A percentile compares a stretch with the other conserved stretches of the same genome.
Evolutionary conservation across 2,329 filamentous ascomycete genomes (phyloP).

Genomic region (Penicillium sp.): DNA sequence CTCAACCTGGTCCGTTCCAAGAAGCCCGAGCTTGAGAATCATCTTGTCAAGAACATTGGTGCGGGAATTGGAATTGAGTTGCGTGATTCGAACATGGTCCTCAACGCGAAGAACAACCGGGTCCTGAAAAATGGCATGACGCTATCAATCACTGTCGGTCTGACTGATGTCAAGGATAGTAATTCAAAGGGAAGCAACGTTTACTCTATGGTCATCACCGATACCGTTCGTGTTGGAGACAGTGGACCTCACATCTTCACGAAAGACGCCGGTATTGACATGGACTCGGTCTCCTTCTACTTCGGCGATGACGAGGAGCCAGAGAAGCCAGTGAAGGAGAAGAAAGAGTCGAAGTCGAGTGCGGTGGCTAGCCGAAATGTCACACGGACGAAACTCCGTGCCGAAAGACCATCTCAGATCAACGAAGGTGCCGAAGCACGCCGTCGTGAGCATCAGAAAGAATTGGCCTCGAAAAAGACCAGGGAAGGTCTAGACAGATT

Average conservation of each 20-base stretch:
- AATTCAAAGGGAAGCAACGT: conserved; percentile 81
- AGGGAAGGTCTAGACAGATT: conserved; percentile 82
- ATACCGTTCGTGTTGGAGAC: conserved; percentile 84
- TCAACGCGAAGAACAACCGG: conserved; percentile 83
- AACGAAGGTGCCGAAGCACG: conserved; percentile 87
- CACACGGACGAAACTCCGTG: conserved; percentile 86
- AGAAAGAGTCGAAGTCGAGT: conserved; percentile 75
- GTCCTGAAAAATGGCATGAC: conserved; percentile 96
- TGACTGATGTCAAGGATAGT: conserved; percentile 84
- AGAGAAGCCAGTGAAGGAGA: conserved; percentile 76
- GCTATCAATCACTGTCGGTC: conserved; percentile 81
- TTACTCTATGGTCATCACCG: conserved; percentile 86
- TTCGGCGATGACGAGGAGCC: conserved; percentile 93
- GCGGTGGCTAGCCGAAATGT: conserved; percentile 94
- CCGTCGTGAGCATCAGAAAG: conserved; percentile 88
- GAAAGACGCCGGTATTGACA: conserved; percentile 83
- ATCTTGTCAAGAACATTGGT: conserved; percentile 90
- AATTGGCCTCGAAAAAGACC: conserved; percentile 83
- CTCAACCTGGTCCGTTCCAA: conserved; percentile 76
- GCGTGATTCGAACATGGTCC: conserved; percentile 74
- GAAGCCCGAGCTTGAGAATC: conserved; percentile 91
- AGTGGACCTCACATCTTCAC: conserved; percentile 76
- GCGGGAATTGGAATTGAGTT: conserved; percentile 91
- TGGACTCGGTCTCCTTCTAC: conserved; percentile 95
- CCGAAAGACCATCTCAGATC: conserved; percentile 80